Base-by-base conservation (phyloP, 2,329 filamentous ascomycete species). In the Monosporascus cannonballus region DNA sequence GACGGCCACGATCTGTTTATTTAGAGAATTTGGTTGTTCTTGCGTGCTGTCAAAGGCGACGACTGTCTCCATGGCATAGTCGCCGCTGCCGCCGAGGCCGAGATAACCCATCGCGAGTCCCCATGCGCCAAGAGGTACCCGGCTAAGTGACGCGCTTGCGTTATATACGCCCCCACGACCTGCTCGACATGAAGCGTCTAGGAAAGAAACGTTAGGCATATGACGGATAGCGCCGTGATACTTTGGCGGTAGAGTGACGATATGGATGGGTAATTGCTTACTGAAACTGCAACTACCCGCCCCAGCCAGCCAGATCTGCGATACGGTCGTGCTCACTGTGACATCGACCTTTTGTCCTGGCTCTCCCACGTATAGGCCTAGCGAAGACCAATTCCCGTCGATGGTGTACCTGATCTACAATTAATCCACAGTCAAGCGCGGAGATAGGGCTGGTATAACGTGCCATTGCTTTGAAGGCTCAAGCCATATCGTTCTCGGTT, bases 351-450 rank as follows among this genome's bases (percentile, higher is more conserved):
- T 69, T 62, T 82, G 78, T 24, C 68, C 65, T 15, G 81, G 79
- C 27, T 65, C 61, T 46, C 65, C 65, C 37, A 67, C 75, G 60
- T 72, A 79, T 54, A 91, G 73, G 14, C 74, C 75, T 58, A 89
- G 82, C 6, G 85, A 81, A 17, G 86, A 90, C 88, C 88, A 92
- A 56, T 77, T 77, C 9, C 86, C 86, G 64, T 89, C 86, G 45
- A 67, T 61, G 14, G 66, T 66, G 52, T 67, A 63, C 67, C 66
- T 67, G 56, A 24, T 39, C 50, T 46, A 61, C 44, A 51, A 54
- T 66, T 63, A 64, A 58, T 34, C 51, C 42, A 44, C 50, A 47
- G 50, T 48, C n/a, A 56, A 47, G 27, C 22, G 14, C 18, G 47
- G 46, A 15, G 46, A 49, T n/a, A 36, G 45, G 48, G 45, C 42